A percentile compares a stretch with the other conserved stretches of the same genome.
Conservation (phyloP, 2,329 filamentous ascomycete genomes). For the Colletotrichum liaoningense region DNA sequence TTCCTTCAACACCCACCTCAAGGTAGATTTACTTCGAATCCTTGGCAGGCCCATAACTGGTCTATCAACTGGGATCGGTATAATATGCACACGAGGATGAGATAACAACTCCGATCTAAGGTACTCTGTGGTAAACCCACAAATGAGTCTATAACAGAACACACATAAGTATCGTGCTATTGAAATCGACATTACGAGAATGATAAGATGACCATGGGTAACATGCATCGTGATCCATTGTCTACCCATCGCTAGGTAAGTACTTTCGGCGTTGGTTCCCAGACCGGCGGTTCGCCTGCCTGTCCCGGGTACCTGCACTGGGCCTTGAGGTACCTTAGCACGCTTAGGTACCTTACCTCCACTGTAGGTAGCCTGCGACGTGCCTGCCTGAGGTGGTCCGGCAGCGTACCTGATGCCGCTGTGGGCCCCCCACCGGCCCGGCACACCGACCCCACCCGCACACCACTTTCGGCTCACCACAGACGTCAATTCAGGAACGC, state of each 20-base stretch:
- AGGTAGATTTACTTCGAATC: too few relatives aligned
- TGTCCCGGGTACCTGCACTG: background rate
- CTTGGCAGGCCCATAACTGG: background rate
- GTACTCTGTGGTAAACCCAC: background rate
- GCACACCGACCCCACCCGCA: background rate
- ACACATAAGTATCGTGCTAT: background rate
- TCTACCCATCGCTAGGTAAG: background rate
- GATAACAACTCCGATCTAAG: background rate
- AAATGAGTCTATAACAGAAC: background rate
- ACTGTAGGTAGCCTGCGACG: too few relatives aligned
- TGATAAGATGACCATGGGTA: background rate
- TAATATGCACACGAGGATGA: background rate
- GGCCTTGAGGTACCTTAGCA: too few relatives aligned
- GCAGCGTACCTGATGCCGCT: slow-evolving; percentile 15
- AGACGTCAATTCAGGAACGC: background rate
- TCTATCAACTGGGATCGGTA: background rate
- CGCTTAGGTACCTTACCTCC: too few relatives aligned
- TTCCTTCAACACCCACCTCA: background rate
- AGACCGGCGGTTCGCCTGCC: background rate
- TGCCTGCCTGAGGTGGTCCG: slow-evolving; percentile 7
- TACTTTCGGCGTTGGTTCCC: background rate
- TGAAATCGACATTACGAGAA: background rate
- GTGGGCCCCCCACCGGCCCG: slow-evolving; percentile 5
- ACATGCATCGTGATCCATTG: background rate
- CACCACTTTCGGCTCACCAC: background rate